These are phyloP conservation scores for Knufia petricola DNA, from an alignment of 2,329 filamentous ascomycete genomes.

Conservation along the genomic window DNA sequence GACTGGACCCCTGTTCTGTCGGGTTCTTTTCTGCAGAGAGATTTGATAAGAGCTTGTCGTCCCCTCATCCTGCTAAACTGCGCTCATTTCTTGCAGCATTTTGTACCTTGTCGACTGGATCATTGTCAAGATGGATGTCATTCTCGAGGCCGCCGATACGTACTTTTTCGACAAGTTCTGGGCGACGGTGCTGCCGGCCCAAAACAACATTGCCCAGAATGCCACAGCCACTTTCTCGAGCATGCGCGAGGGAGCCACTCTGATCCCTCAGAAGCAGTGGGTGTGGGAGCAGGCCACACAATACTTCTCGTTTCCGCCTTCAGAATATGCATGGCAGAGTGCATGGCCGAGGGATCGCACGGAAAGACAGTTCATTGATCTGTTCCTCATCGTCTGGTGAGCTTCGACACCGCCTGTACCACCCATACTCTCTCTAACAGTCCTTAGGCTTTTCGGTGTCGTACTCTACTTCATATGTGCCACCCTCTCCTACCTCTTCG, in stretches of 20 bases:
- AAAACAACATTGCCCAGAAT: conserved; percentile 44
- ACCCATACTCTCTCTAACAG: conserved; percentile 2
- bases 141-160: conserved; percentile 76
- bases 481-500: conserved; percentile 70
- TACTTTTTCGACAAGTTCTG: conserved; percentile 73
- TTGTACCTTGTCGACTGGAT: background rate
- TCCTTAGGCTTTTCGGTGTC: conserved; percentile 68
- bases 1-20: background rate
- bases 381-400: conserved; percentile 83
- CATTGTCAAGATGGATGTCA: conserved; percentile 67
- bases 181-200: conserved; percentile 57
- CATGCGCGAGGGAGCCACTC: conserved; percentile 31
- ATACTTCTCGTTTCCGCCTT: conserved; percentile 60
- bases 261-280: conserved; percentile 42
- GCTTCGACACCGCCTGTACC: conserved; percentile 22
- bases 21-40: background rate
- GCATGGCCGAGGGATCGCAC: conserved; percentile 67
- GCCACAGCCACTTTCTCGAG: conserved; percentile 47
- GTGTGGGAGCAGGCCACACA: conserved; percentile 62
- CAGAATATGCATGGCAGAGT: conserved; percentile 69
- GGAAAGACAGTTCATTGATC: conserved; percentile 60
- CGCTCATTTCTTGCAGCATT: conserved; percentile 1
- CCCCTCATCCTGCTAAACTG: conserved; percentile 6
- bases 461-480: conserved; percentile 78
- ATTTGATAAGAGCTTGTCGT: conserved; percentile 1